Percentiles rank a stretch among this genome's conserved stretches.
Evolutionary conservation across 805 yeast genomes (phyloP).

Genomic region (Candida schatavii): DNA sequence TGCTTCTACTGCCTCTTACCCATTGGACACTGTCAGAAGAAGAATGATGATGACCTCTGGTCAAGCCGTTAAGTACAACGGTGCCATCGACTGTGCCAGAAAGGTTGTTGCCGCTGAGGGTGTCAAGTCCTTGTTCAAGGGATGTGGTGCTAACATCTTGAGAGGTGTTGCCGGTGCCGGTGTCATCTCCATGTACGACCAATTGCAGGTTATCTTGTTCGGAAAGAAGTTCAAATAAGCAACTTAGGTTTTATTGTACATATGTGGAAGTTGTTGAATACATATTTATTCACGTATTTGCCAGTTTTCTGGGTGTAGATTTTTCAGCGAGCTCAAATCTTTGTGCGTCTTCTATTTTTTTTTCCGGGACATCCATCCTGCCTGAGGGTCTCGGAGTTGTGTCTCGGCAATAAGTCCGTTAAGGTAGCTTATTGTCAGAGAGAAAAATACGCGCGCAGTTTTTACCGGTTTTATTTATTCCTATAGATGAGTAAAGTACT

Average conservation of each 20-base stretch:
- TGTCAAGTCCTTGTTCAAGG: slow-evolving; percentile 90
- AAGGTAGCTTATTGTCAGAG: no score
- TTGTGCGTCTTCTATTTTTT: no score
- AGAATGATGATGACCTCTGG: slow-evolving; percentile 99
- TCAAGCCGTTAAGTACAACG: slow-evolving; percentile 94
- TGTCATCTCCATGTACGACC: slow-evolving; percentile 97
- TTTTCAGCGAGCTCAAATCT: no score
- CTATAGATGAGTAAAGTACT: no score
- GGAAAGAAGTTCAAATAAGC: slow-evolving; percentile 88
- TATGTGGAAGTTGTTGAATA: slow-evolving; percentile 3
- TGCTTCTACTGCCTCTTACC: slow-evolving; percentile 98
- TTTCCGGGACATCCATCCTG: no score
- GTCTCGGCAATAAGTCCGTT: no score
- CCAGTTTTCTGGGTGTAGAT: no score
- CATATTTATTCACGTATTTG: slow-evolving; percentile 3
- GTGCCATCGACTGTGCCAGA: slow-evolving; percentile 90
- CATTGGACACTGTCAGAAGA: slow-evolving; percentile 99
- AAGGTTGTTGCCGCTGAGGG: slow-evolving; percentile 96
- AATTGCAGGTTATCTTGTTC: slow-evolving; percentile 88
- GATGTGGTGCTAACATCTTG: slow-evolving; percentile 99
- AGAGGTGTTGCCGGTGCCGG: slow-evolving; percentile 99
- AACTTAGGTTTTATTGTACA: slow-evolving; percentile 5
- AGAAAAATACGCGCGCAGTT: no score
- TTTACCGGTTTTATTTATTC: no score
- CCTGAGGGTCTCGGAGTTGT: no score